Evolutionary conservation across 2,329 filamentous ascomycete genomes (phyloP).

Genomic region (Beauveria rudraprayagi): DNA sequence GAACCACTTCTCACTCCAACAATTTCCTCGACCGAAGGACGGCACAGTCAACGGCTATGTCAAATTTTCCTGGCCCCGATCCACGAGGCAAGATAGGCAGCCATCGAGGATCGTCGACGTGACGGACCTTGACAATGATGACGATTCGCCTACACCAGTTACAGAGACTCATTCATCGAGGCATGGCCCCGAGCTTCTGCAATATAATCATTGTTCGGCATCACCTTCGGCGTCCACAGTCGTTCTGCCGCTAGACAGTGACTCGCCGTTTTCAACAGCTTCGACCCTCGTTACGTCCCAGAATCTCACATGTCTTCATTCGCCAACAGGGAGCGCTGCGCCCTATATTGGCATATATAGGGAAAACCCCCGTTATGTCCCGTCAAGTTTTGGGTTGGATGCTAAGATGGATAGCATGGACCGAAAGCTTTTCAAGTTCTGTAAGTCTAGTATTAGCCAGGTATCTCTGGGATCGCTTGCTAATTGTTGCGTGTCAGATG

Average conservation of each 20-base stretch:
- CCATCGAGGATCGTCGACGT: background rate
- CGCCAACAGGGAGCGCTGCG: background rate
- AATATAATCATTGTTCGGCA: background rate
- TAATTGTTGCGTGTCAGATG: slow-evolving; percentile 20
- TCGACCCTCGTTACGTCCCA: background rate
- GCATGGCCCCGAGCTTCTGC: background rate
- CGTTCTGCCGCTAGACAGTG: background rate
- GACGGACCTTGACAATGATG: background rate
- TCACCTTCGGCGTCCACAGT: background rate
- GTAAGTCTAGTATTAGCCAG: background rate
- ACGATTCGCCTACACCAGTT: background rate
- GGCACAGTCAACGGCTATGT: slow-evolving; percentile 31
- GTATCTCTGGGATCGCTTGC: background rate
- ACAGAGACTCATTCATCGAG: background rate
- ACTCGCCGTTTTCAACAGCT: background rate
- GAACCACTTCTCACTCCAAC: slow-evolving; percentile 14
- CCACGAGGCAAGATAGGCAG: slow-evolving; percentile 3
- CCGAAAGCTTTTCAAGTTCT: slow-evolving; percentile 5
- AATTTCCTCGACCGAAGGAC: slow-evolving; percentile 23
- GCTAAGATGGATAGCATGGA: slow-evolving; percentile 7
- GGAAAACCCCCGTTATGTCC: background rate
- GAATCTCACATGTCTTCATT: background rate
- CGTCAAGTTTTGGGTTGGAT: background rate
- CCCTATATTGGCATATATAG: background rate
- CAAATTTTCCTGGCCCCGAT: slow-evolving; percentile 29